A percentile compares a stretch with the other conserved stretches of the same genome.
Conservation (phyloP, 2,329 filamentous ascomycete genomes). For the Fusarium sp. region DNA sequence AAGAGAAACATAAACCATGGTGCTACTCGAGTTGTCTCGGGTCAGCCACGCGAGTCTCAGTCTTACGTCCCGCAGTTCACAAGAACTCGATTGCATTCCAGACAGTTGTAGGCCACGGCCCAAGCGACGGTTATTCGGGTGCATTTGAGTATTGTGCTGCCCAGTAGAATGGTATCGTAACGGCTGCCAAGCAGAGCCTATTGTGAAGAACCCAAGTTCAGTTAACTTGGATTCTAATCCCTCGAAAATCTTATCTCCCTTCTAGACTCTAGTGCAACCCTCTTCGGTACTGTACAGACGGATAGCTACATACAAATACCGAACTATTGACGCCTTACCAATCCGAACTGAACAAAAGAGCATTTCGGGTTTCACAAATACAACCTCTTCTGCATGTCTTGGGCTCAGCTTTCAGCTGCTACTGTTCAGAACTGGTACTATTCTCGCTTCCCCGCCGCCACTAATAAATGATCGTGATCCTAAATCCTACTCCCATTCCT, state of each 20-base stretch:
- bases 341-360: conserved; percentile 5
- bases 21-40: conserved; percentile 29
- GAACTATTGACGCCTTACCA: conserved; percentile 12
- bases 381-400: conserved; percentile 10
- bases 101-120: not conserved
- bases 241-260: not conserved
- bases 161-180: conserved; percentile 3
- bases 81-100: conserved; percentile 19
- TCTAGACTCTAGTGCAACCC: not conserved
- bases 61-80: conserved; percentile 2
- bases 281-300: conserved; percentile 3
- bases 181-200: not conserved
- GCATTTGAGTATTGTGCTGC: not conserved
- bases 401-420: conserved; percentile 14
- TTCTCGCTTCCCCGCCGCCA: conserved; percentile 28
- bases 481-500: not conserved
- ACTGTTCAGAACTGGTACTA: conserved; percentile 1
- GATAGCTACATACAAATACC: conserved; percentile 13
- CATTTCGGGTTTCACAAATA: conserved; percentile 6
- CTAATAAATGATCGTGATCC: conserved; percentile 23
- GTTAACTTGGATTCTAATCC: not conserved
- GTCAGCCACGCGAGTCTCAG: conserved; percentile 35
- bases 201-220: not conserved
- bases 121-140: conserved; percentile 5
- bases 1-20: conserved; percentile 4